Evolutionary conservation across 768 basidiomycete species (phyloP).

Genomic region (Kwoniella shandongensis): DNA sequence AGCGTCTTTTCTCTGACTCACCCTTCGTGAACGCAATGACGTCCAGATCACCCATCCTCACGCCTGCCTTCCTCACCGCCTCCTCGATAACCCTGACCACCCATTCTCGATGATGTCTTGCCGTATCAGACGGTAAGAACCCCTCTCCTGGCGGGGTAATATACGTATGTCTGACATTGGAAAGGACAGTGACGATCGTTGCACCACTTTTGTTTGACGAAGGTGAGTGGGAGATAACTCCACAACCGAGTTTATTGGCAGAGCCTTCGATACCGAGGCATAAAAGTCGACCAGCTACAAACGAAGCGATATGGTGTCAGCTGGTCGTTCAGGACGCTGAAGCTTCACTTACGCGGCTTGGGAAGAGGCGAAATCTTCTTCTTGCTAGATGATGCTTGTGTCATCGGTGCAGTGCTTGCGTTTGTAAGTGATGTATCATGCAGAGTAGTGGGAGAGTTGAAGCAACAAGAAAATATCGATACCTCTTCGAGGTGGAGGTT

Average conservation of each 20-base stretch:
- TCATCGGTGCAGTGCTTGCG: constrained; percentile 14
- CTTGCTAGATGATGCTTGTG: constrained; percentile 26
- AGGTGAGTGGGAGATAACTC: constrained; percentile 78
- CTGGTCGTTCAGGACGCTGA: background rate
- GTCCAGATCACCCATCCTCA: constrained; percentile 76
- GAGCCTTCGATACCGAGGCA: constrained; percentile 98
- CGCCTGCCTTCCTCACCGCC: constrained; percentile 66
- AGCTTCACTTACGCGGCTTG: constrained; percentile 26
- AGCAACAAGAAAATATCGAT: background rate
- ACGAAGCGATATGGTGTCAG: background rate
- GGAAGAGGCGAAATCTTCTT: constrained; percentile 41
- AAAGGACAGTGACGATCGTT: constrained; percentile 68
- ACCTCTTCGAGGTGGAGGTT: too few relatives aligned
- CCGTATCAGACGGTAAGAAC: constrained; percentile 93
- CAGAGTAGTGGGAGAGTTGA: background rate
- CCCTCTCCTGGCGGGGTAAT: constrained; percentile 98
- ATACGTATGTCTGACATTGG: constrained; percentile 96
- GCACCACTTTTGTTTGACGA: constrained; percentile 5
- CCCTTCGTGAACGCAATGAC: constrained; percentile 98
- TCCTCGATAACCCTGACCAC: constrained; percentile 74
- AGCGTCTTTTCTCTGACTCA: constrained; percentile 46
- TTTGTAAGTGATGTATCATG: background rate
- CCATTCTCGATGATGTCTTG: constrained; percentile 95
- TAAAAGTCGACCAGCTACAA: constrained; percentile 55
- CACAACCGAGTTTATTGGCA: constrained; percentile 95